Conservation (phyloP, 2,329 filamentous ascomycete species). For the Neonectria hederae region DNA sequence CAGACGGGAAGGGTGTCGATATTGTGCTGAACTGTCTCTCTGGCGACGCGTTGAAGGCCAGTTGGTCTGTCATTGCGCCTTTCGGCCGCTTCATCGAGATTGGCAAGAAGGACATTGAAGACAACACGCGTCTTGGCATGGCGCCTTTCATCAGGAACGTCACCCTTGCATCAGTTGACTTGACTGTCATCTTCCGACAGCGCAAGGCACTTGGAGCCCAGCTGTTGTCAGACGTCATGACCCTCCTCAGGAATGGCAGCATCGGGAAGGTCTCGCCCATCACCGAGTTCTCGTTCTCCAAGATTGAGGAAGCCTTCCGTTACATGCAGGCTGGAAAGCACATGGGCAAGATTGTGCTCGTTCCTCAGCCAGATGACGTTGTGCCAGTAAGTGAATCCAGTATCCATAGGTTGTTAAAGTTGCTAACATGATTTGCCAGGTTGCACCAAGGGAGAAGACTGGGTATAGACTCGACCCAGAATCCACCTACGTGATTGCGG, state of each 20-base stretch:
- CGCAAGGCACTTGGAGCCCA: background rate
- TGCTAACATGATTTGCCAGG: background rate
- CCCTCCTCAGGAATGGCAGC: background rate
- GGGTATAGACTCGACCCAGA: background rate
- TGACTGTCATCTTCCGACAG: constrained; percentile 11
- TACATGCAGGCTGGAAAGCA: constrained; percentile 25
- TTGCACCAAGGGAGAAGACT: background rate
- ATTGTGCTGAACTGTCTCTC: constrained; percentile 43
- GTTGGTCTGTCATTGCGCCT: constrained; percentile 44
- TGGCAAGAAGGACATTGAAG: constrained; percentile 43
- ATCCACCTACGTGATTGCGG: constrained; percentile 12
- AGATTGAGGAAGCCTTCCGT: constrained; percentile 14
- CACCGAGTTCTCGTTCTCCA: background rate
- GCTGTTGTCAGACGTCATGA: background rate
- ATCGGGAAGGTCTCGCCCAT: constrained; percentile 5
- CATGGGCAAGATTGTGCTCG: constrained; percentile 22
- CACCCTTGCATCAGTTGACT: constrained; percentile 15
- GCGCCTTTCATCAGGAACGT: constrained; percentile 40
- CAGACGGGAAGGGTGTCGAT: constrained; percentile 40
- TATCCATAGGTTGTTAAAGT: too few relatives aligned
- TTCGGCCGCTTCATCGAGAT: constrained; percentile 48
- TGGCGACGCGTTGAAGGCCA: constrained; percentile 40
- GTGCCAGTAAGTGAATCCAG: background rate
- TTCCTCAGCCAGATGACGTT: background rate
- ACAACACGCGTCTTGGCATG: constrained; percentile 39